phyloP scores from a whole-genome alignment of 352 stramenopile species.

The Pythium guiyangense region DNA sequence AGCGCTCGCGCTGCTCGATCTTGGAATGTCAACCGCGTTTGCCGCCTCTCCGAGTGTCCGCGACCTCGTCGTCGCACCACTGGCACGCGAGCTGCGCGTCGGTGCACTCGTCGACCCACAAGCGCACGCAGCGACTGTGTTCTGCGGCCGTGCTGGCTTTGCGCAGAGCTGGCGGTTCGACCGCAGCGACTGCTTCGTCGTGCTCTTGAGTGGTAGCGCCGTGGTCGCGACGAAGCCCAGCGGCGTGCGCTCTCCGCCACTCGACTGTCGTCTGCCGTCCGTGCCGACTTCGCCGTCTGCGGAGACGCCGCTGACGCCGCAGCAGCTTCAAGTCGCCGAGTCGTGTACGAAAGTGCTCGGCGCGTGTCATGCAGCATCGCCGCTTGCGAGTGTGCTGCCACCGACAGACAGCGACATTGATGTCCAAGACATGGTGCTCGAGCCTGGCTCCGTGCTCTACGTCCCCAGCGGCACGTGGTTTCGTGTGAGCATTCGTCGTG shows the following conservation, averaged over 20 bases:
- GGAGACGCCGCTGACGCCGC: neutral
- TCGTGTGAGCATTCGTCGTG: conserved; percentile 15
- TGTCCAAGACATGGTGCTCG: conserved; percentile 11
- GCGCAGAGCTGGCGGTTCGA: conserved; percentile 42
- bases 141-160: conserved; percentile 6
- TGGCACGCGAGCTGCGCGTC: conserved; percentile 26
- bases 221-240: conserved; percentile 23
- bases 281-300: neutral
- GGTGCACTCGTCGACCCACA: conserved; percentile 9
- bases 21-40: conserved; percentile 19
- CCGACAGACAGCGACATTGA: conserved; percentile 13
- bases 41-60: conserved; percentile 15
- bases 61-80: conserved; percentile 16
- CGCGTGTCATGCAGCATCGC: neutral
- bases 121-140: conserved; percentile 12
- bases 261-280: conserved; percentile 21
- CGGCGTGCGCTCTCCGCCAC: conserved; percentile 18
- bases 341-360: conserved; percentile 16
- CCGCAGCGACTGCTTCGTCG: conserved; percentile 28
- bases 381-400: conserved; percentile 4
- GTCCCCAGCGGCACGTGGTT: conserved; percentile 54
- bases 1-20: conserved; percentile 3
- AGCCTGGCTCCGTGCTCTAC: conserved; percentile 44
- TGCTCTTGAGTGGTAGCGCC: conserved; percentile 30
- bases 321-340: neutral